Evolutionary conservation across 2,329 filamentous ascomycete species (phyloP).

Genomic region (Cladophialophora psammophila): DNA sequence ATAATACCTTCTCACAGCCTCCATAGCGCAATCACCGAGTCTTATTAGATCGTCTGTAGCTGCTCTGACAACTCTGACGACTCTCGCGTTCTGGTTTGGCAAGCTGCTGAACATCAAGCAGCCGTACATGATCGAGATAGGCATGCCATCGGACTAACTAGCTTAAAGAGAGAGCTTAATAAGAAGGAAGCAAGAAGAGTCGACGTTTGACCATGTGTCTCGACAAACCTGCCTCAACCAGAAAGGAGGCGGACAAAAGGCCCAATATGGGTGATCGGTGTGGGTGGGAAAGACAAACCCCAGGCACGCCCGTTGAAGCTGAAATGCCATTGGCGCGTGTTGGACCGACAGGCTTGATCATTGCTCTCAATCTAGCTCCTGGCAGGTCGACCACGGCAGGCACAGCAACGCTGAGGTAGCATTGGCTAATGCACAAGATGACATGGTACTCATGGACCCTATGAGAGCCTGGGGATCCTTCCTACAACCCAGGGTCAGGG

Average conservation of each 20-base stretch:
- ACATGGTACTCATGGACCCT: not conserved
- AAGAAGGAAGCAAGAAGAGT: too few relatives aligned
- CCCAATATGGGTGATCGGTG: not conserved
- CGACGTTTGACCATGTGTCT: not conserved
- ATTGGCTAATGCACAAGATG: constrained; percentile 17
- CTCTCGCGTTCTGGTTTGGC: too few relatives aligned
- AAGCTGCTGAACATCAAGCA: too few relatives aligned
- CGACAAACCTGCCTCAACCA: constrained; percentile 1
- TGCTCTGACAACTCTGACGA: too few relatives aligned
- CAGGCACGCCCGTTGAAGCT: constrained; percentile 13
- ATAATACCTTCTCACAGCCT: too few relatives aligned
- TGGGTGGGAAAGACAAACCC: not conserved
- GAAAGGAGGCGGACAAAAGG: not conserved
- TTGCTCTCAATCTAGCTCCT: not conserved
- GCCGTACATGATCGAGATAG: too few relatives aligned
- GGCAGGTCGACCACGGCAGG: not conserved
- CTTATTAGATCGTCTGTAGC: too few relatives aligned
- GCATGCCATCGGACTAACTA: too few relatives aligned
- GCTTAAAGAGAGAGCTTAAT: too few relatives aligned
- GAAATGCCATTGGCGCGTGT: not conserved
- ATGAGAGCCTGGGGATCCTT: not conserved
- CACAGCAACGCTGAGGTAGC: constrained; percentile 11
- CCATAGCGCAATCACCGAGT: too few relatives aligned
- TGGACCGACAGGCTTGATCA: not conserved
- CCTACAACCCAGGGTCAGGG: not conserved